phyloP scores from a whole-genome alignment of 108 stramenopile genomes.

The Halocafeteria seosinensis region DNA sequence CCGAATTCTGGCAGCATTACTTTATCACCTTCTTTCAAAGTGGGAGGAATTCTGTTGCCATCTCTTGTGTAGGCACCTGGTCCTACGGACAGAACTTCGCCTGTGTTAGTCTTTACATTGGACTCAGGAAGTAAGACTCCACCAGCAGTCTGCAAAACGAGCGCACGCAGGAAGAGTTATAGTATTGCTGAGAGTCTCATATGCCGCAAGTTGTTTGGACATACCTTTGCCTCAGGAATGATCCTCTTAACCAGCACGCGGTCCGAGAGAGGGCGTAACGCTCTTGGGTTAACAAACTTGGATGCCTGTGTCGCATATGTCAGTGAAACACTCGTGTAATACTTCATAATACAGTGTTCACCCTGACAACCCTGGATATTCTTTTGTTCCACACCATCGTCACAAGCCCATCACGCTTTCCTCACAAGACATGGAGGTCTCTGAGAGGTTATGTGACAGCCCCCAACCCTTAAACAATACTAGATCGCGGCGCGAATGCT shows the following conservation, averaged over 20 bases:
- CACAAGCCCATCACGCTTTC: no score
- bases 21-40: constrained; percentile 47
- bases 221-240: constrained; percentile 54
- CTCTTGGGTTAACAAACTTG: no score
- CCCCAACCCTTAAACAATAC: no score
- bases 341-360: no score
- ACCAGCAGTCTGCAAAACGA: constrained; percentile 46
- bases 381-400: no score
- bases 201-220: not conserved
- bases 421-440: no score
- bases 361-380: no score
- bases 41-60: constrained; percentile 17
- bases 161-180: not conserved
- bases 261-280: constrained; percentile 87
- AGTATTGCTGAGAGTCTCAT: not conserved
- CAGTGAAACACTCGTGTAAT: no score
- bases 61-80: constrained; percentile 42
- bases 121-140: constrained; percentile 80
- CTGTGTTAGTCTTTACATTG: constrained; percentile 73
- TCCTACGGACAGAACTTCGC: constrained; percentile 79
- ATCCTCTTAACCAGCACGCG: constrained; percentile 68
- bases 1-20: constrained; percentile 91
- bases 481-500: no score
- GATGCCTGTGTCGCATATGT: no score
- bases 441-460: no score